phyloP scores from a whole-genome alignment of 345 rosid genomes.

The Populus alba region DNA sequence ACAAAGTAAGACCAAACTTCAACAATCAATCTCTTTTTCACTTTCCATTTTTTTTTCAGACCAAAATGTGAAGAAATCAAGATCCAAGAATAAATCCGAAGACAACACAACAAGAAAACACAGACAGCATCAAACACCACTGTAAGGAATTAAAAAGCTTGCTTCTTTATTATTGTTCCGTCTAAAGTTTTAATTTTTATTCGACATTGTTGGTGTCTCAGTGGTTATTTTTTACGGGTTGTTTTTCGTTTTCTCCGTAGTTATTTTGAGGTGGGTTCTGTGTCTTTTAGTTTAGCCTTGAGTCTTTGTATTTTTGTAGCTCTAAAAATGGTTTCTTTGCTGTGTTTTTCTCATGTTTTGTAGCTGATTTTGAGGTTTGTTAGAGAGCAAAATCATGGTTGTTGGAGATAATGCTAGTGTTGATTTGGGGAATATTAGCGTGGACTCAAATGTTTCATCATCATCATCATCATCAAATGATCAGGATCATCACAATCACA shows the following conservation, averaged over 20 bases:
- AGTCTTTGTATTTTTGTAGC: background rate
- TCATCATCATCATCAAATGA: constrained; percentile 30
- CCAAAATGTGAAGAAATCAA: background rate
- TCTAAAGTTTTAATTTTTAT: background rate
- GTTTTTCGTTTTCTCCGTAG: background rate
- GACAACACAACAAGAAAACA: background rate
- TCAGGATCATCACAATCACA: constrained; percentile 16
- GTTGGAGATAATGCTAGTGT: constrained; percentile 88
- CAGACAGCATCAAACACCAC: background rate
- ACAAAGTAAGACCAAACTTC: background rate
- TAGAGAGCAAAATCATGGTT: constrained; percentile 56
- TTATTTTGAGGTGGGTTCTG: background rate
- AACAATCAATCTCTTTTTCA: background rate
- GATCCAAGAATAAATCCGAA: background rate
- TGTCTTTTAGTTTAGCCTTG: background rate
- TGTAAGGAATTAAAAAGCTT: background rate
- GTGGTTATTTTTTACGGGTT: background rate
- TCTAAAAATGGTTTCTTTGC: background rate
- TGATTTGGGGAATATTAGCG: constrained; percentile 35
- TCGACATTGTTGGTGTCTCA: background rate
- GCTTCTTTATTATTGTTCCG: background rate
- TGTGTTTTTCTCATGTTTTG: background rate
- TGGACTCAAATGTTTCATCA: background rate
- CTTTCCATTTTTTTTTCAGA: background rate
- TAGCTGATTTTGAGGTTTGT: background rate